These are phyloP conservation scores for Lagenaria siceraria DNA, from an alignment of 306 rosid genomes.

Conservation along the genomic window DNA sequence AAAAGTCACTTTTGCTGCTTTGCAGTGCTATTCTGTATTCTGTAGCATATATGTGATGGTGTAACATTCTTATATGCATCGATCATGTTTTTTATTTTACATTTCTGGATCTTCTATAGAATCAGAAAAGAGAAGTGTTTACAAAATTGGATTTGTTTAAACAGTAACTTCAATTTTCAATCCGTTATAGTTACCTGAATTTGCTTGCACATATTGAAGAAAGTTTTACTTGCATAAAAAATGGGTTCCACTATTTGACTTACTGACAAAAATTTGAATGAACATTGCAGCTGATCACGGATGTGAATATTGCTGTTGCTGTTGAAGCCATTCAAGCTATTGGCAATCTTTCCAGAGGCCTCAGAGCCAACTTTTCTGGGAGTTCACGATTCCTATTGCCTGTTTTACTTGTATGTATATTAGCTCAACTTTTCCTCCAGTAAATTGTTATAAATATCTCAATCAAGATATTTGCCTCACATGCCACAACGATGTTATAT, in stretches of 20 bases:
- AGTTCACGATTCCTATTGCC: slow-evolving; percentile 95
- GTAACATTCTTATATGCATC: background rate
- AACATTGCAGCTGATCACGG: slow-evolving; percentile 68
- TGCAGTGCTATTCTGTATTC: background rate
- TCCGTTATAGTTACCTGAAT: background rate
- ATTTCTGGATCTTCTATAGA: background rate
- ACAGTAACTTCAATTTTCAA: background rate
- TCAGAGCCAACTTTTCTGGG: slow-evolving; percentile 79
- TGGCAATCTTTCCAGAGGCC: slow-evolving; percentile 91
- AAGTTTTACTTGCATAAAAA: background rate
- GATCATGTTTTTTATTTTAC: background rate
- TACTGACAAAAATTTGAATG: background rate
- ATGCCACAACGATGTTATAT: background rate
- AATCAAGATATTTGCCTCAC: background rate
- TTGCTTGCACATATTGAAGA: background rate
- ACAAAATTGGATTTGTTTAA: background rate
- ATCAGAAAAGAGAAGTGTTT: background rate
- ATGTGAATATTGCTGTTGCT: slow-evolving; percentile 98
- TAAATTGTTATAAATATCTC: background rate
- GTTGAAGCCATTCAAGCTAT: slow-evolving; percentile 98
- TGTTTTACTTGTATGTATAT: slow-evolving; percentile 72
- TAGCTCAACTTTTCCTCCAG: background rate
- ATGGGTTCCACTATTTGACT: background rate
- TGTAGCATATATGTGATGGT: background rate
- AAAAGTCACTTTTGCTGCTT: background rate